Base-by-base conservation (phyloP, 192 early-diverging fungal genomes). In the Mortierella claussenii region DNA sequence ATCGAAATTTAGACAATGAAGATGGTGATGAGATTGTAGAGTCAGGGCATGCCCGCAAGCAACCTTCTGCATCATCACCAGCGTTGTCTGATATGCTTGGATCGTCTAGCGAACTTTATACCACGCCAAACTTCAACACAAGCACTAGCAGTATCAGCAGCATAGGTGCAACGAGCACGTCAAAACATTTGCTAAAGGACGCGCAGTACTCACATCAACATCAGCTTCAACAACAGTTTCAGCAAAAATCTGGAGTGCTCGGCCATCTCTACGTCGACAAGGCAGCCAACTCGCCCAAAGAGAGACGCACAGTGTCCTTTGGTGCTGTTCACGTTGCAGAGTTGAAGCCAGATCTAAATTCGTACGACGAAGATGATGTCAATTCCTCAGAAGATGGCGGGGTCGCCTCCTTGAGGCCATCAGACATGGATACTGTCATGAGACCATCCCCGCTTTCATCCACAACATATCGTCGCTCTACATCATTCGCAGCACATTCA, bases 321-420 rank as follows among this genome's bases (percentile, higher is more conserved):
- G 73, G 73, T 13, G 73, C 73, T 31, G 73, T 76, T 20, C 73
- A 76, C 21, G 73, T 76, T 0, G 73, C 73, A 2, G 73, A 76
- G 33, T 49, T 76, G 0, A 42, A 67, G 40, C 73, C 73, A 2
- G 73, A 76, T 21, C 24, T 76, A 13, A 65, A 65, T 28, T 76
- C 73, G 2, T 76, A 76, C 24, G 73, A 76, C 44, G 73, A 76
- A 28, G 69, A 71, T 40, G 69, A 62, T 21, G 26, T 69, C 9
- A 56, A 53, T 10, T 76, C 73, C 8, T 76, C 73, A 0, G 73
- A 76, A 23, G 73, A 76, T 15, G 65, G 65, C 43, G 62, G 44
- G 8, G n/a, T 51, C 4, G 54, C 55, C 13, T 28, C 26, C 18
- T 18, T 6, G 0, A 2, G 20, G 1, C 30, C 36, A 6, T 21